Percentiles rank a stretch among this genome's conserved stretches.
These are phyloP conservation scores for Zizania latifolia DNA, from an alignment of 176 grass and related monocot genomes.

Conservation along the genomic window DNA sequence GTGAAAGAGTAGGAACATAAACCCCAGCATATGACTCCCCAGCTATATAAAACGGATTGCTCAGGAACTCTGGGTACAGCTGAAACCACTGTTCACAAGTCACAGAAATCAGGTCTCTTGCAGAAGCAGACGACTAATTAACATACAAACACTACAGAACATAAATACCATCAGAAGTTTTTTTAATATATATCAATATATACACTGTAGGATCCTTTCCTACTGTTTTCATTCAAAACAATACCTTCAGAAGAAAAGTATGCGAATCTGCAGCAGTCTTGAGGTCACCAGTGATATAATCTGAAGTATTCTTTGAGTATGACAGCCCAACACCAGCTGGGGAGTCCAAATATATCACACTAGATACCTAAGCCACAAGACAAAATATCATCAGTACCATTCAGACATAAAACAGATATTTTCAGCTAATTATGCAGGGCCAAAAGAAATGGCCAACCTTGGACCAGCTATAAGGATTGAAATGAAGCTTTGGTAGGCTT, in stretches of 20 bases:
- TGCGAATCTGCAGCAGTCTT: conserved; percentile 92
- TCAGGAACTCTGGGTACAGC: conserved; percentile 73
- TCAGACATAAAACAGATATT: conserved; percentile 2
- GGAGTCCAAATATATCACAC: conserved; percentile 92
- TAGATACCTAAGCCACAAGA: conserved; percentile 59
- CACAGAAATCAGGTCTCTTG: not conserved
- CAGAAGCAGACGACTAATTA: not conserved
- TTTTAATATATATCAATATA: too few relatives aligned
- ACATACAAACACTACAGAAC: not conserved
- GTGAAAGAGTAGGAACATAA: conserved; percentile 89
- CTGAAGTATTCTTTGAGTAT: conserved; percentile 58
- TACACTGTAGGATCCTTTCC: too few relatives aligned
- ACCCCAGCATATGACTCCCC: conserved; percentile 95
- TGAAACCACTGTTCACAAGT: conserved; percentile 70
- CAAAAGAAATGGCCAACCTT: conserved; percentile 41
- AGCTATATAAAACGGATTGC: conserved; percentile 76
- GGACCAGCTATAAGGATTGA: conserved; percentile 88
- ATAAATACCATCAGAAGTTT: conserved; percentile 79
- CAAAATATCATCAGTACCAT: not conserved
- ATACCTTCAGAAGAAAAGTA: conserved; percentile 84
- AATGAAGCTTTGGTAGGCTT: conserved; percentile 72
- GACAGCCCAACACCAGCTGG: conserved; percentile 90
- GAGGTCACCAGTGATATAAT: conserved; percentile 75
- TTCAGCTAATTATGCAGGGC: not conserved
- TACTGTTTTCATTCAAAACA: too few relatives aligned